Conservation (phyloP, 306 rosid species). For the Crotalaria pallida region DNA sequence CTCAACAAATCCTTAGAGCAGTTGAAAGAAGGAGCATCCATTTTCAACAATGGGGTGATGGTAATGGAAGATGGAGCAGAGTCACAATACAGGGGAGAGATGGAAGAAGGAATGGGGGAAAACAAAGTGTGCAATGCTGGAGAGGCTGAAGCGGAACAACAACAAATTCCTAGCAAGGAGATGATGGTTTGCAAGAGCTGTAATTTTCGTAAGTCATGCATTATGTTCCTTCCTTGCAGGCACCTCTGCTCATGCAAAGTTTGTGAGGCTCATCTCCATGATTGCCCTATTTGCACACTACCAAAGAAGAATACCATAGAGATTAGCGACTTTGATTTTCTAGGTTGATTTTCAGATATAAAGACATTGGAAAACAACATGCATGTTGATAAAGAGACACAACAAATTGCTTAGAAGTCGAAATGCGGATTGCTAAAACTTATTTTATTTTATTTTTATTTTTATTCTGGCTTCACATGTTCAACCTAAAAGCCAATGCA, state of each 20-base stretch:
- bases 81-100: slow-evolving; percentile 33
- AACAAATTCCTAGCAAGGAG: slow-evolving; percentile 5
- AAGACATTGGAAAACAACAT: neutral
- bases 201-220: slow-evolving; percentile 30
- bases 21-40: slow-evolving; percentile 28
- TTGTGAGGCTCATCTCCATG: slow-evolving; percentile 55
- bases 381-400: neutral
- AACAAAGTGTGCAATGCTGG: neutral
- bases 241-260: slow-evolving; percentile 72
- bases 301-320: slow-evolving; percentile 62
- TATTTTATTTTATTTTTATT: too few relatives aligned
- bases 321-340: slow-evolving; percentile 61
- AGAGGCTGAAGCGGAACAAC: neutral
- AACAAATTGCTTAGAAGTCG: too few relatives aligned
- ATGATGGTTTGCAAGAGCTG: slow-evolving; percentile 52
- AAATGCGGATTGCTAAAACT: too few relatives aligned
- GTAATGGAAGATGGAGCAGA: slow-evolving; percentile 45
- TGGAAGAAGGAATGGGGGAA: neutral
- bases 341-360: slow-evolving; percentile 38
- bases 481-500: too few relatives aligned
- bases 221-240: slow-evolving; percentile 75
- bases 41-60: neutral
- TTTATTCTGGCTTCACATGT: too few relatives aligned
- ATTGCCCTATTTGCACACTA: slow-evolving; percentile 59
- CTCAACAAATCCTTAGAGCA: slow-evolving; percentile 45